Evolutionary conservation across 2,329 filamentous ascomycete species (phyloP).

Genomic region (Ophiostoma sp.): DNA sequence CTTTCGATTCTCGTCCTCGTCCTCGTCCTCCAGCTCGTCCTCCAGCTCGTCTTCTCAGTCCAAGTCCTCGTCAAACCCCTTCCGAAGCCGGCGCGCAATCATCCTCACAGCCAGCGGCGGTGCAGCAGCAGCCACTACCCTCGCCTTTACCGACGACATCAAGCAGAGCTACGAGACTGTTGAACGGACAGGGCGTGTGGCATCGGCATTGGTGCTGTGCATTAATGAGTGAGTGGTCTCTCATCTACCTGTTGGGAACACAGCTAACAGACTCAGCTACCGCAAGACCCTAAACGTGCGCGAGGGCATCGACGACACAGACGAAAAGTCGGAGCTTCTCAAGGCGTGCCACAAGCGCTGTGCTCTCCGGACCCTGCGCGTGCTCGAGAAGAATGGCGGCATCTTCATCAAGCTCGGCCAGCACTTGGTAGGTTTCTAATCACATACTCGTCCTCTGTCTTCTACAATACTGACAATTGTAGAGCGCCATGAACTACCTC

Average conservation of each 20-base stretch:
- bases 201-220: slow-evolving; percentile 66
- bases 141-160: slow-evolving; percentile 62
- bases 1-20: neutral
- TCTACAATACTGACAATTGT: slow-evolving; percentile 26
- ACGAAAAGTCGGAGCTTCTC: slow-evolving; percentile 62
- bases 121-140: slow-evolving; percentile 39
- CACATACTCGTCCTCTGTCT: neutral
- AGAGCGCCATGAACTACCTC: slow-evolving; percentile 93
- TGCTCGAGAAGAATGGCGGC: slow-evolving; percentile 91
- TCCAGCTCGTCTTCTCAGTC: neutral
- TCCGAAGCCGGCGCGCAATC: slow-evolving; percentile 32
- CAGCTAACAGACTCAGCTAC: slow-evolving; percentile 56
- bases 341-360: slow-evolving; percentile 88
- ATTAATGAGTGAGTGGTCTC: slow-evolving; percentile 69
- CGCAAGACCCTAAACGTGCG: slow-evolving; percentile 71
- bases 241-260: neutral
- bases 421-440: slow-evolving; percentile 57
- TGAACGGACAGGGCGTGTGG: slow-evolving; percentile 74
- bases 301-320: slow-evolving; percentile 56
- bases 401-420: slow-evolving; percentile 98
- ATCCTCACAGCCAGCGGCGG: slow-evolving; percentile 41
- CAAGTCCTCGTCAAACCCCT: slow-evolving; percentile 12
- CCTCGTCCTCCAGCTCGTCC: slow-evolving; percentile 29
- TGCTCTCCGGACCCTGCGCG: slow-evolving; percentile 76
- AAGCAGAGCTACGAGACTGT: slow-evolving; percentile 70